Evolutionary conservation across 495 filamentous ascomycete genomes (phyloP), one percentile per base, ranked within the genome.

Genomic region (Amniculicola lignicola): DNA sequence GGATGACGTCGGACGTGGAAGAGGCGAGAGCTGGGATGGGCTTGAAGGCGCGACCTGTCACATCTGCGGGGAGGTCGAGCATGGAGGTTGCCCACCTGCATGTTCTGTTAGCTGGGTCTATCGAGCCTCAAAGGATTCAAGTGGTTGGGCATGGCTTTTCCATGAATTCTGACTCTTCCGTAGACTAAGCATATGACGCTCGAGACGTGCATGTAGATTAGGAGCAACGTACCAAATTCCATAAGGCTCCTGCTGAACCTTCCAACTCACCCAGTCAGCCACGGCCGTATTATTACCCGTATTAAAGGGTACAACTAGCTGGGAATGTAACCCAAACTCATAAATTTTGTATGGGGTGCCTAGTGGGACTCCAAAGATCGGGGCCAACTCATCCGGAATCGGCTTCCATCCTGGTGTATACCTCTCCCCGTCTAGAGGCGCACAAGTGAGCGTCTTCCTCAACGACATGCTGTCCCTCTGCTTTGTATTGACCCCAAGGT

Each of bases 401-500:
- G 14, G n/a, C 9, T 41, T 9, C 43, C 42, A 57, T 1, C 53
- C 43, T n/a, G 45, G 27, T 3, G 48, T 52, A 35, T 53, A 59
- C 10, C 41, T 21, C 18, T 59, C 48, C 2, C 33, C 50, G 6
- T 15, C 29, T 6, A 59, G 19, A 0, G 56, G 56, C 3, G 29
- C 49, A 46, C 56, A 59, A 3, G 18, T 53, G 7, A 54, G 23
- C 10, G 15, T 16, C n/a, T 59, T 52, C 2, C 48, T 23, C 1
- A 47, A 2, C 15, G 41, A 59, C 5, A 59, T 33, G 16, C 14
- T 41, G 35, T 59, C 48, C 27, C 53, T 23, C 1, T 24, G 19
- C 1, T 15, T 27, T 9, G 50, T 52, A 29, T 59, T 59, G 19
- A 59, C 29, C 18, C 56, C 56, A 6, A 59, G 11, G 19, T 51